Base-by-base conservation (phyloP, 371 early-diverging fungal species). In the Lichtheimia ramosa region DNA sequence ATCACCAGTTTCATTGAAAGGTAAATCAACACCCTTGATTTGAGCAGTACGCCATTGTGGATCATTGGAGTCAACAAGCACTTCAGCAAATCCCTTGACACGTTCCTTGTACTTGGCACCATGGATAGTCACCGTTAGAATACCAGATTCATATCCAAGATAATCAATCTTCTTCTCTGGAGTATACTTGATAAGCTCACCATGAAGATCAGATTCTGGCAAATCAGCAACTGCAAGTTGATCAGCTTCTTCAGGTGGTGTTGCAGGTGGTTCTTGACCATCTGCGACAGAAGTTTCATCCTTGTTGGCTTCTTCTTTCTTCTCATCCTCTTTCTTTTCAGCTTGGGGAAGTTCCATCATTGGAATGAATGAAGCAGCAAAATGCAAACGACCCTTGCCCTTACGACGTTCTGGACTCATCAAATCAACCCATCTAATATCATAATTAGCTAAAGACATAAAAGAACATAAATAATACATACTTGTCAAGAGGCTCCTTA, bases 291-390 rank as follows among this genome's bases (percentile, higher is more conserved):
- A 39, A 34, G 51, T 53, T 23, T 27, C 62, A 25, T 65, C 56
- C 34, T 56, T 46, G 10, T 25, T 46, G 18, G 64, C 59, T 15
- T 18, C 48, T 34, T 34, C 10, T 10, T 34, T 34, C 34, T 66
- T 51, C 41, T 71, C 56, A 48, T 73, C 48, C 41, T 57, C 48
- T 18, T 68, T 54, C 41, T 74, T 56, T 20, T 70, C 59, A 28
- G 49, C 50, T 51, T 68, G 71, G 34, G 86, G 85, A 57, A 89
- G 65, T 54, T 79, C 86, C 65, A 92, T 73, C 0, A 80, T 78
- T 1, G 92, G 92, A 61, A 79, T 72, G 72, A 92, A 92, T 23
- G 86, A 77, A 2, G 87, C 87, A n/a, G 70, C 72, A 63, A 86
- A 91, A 49, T 80, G 77, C 20, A 92, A 57, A 16, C 82, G 75